Percentiles rank a stretch among this genome's conserved stretches.
phyloP scores from a whole-genome alignment of 2,329 filamentous ascomycete genomes.

The Geosmithia putterillii region DNA sequence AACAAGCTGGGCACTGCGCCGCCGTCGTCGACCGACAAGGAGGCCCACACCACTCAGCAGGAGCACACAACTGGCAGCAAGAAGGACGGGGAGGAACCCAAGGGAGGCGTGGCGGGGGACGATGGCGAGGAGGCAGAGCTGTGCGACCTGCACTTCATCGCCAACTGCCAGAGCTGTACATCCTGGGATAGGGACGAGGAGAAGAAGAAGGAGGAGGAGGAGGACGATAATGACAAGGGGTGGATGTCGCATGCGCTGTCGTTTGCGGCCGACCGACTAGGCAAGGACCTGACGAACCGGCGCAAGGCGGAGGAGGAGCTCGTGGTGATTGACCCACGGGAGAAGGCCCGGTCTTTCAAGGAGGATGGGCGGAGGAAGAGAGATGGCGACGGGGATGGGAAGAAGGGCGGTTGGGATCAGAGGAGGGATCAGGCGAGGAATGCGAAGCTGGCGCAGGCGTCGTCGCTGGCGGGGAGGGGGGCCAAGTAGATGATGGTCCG shows the following conservation, averaged over 20 bases:
- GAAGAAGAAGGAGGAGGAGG: slow-evolving; percentile 43
- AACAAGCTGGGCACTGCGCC: slow-evolving; percentile 45
- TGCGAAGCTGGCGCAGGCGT: slow-evolving; percentile 39
- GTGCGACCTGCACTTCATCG: slow-evolving; percentile 93
- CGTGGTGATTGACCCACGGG: slow-evolving; percentile 83
- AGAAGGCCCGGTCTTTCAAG: slow-evolving; percentile 63
- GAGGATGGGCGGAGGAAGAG: slow-evolving; percentile 47
- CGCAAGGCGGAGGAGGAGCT: slow-evolving; percentile 84
- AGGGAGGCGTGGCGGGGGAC: slow-evolving; percentile 7
- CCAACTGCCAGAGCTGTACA: slow-evolving; percentile 83
- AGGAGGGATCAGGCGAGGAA: slow-evolving; percentile 35
- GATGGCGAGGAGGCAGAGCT: slow-evolving; percentile 57
- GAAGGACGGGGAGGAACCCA: slow-evolving; percentile 7
- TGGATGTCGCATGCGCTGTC: slow-evolving; percentile 83
- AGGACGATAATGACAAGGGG: slow-evolving; percentile 49
- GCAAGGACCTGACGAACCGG: slow-evolving; percentile 85
- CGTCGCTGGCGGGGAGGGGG: slow-evolving; percentile 43
- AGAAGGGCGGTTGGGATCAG: slow-evolving; percentile 45
- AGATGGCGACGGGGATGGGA: slow-evolving; percentile 33
- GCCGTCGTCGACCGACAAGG: slow-evolving; percentile 24
- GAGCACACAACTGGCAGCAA: background rate
- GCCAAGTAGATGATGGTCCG: slow-evolving; percentile 41
- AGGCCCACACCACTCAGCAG: slow-evolving; percentile 22
- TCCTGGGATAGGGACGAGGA: slow-evolving; percentile 62
- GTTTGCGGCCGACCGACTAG: slow-evolving; percentile 80